Base-by-base conservation (phyloP, 805 yeast species). In the Yarrowia porcina region DNA sequence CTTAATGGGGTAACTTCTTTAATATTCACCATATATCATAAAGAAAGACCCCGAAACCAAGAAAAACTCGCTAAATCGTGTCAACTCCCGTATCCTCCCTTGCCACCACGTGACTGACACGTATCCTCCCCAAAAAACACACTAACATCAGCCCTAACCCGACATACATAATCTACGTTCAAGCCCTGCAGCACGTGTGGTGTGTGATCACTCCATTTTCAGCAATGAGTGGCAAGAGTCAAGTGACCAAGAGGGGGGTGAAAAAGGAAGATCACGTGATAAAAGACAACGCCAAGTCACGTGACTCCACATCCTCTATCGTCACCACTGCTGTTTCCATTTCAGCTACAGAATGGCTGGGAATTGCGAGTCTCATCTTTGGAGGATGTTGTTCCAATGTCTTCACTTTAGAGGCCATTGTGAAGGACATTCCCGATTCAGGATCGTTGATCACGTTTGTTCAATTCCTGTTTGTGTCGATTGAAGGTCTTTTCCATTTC, bases 381-480 rank as follows among this genome's bases (percentile, higher is more conserved):
- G 88, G 89, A 0, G 90, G 92, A 3, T 88, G 94, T 71, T 88
- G 94, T 70, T 75, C 84, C 32, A 88, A 86, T 71, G 91, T 86
- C 28, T 75, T 82, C 64, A 78, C 88, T 0, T 73, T 88, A 57
- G 94, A 88, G 70, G 71, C 77, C 25, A 73, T 87, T 17, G 72
- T 86, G 1, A 70, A 71, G 23, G 67, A 66, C 13, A 65, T 64
- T 23, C 71, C 81, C 0, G 70, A 70, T 47, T 69, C 76, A 9
- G 87, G 88, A 2, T 75, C 77, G 21, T 71, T 85, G 13, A 74
- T 88, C 11, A 87, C 93, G 0, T 81, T 86, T 60, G 65, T 72
- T 10, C 80, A 87, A 69, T 86, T 86, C 69, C 47, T 82, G 8
- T 76, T 82, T 64, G 83, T 86, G 17, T 69, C 88, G 0, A 9